Evolutionary conservation across 345 rosid species (phyloP).

Genomic region (Angophora floribunda): DNA sequence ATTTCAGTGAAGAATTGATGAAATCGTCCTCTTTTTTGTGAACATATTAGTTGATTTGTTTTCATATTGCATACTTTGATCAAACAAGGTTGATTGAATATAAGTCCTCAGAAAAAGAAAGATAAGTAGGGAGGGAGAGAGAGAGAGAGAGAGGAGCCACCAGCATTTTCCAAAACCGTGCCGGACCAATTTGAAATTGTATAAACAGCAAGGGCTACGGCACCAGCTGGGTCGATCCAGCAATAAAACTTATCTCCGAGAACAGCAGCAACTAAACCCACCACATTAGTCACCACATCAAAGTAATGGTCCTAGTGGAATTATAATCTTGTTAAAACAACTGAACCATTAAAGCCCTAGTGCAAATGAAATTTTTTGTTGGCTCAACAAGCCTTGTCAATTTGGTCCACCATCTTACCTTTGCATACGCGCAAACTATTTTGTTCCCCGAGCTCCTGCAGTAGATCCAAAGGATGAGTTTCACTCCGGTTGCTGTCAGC

Average conservation of each 20-base stretch:
- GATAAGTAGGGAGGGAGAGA: not conserved
- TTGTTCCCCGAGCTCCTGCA: slow-evolving; percentile 10
- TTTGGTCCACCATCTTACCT: not conserved
- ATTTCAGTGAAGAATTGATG: not conserved
- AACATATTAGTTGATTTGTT: not conserved
- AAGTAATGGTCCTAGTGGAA: slow-evolving; percentile 12
- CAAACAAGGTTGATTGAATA: not conserved
- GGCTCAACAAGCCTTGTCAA: not conserved
- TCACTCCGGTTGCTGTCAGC: slow-evolving; percentile 6
- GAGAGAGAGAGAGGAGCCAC: not conserved
- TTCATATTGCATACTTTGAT: not conserved
- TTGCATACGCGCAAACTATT: slow-evolving; percentile 16
- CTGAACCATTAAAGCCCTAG: not conserved
- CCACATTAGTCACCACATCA: slow-evolving; percentile 14
- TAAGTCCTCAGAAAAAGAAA: not conserved
- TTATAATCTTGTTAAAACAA: not conserved
- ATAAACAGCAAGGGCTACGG: slow-evolving; percentile 13
- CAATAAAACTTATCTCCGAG: slow-evolving; percentile 10
- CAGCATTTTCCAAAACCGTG: slow-evolving; percentile 15
- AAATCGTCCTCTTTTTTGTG: not conserved
- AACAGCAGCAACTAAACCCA: slow-evolving; percentile 12
- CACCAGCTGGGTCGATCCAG: slow-evolving; percentile 24
- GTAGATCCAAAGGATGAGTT: slow-evolving; percentile 10
- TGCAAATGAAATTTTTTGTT: not conserved
- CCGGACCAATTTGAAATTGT: slow-evolving; percentile 12